Evolutionary conservation across 176 grass and related monocot species (phyloP).

Genomic region (Musa schizocarpa): DNA sequence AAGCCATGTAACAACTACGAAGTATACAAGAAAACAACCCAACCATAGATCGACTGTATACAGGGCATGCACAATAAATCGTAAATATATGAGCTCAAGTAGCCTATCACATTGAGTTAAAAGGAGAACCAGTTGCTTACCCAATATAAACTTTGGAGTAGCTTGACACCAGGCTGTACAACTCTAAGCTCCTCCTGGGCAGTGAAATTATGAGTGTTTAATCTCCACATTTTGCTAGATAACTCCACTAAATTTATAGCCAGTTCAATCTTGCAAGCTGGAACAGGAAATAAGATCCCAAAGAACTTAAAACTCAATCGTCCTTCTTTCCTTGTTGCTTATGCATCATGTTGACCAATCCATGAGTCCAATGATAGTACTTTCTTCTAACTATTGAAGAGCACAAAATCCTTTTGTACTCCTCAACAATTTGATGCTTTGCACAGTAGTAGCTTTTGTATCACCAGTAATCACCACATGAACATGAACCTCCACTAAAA

Average conservation of each 20-base stretch:
- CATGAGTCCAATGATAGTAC: neutral
- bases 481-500: constrained; percentile 55
- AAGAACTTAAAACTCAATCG: too few relatives aligned
- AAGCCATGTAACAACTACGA: too few relatives aligned
- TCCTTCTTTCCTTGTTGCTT: neutral
- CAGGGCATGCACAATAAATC: neutral
- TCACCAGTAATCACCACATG: constrained; percentile 83
- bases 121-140: neutral
- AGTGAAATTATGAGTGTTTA: neutral
- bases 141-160: neutral
- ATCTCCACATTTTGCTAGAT: neutral
- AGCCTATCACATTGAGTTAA: neutral
- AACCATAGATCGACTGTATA: neutral
- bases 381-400: neutral
- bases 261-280: too few relatives aligned
- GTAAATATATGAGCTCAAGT: neutral
- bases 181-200: neutral
- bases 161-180: neutral
- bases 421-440: neutral
- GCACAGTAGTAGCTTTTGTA: neutral
- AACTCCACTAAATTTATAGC: neutral
- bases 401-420: neutral
- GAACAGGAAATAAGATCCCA: too few relatives aligned
- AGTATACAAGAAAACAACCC: neutral
- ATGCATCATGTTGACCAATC: neutral